phyloP scores from a whole-genome alignment of 768 basidiomycete genomes.

The Gymnopilus junonius region DNA sequence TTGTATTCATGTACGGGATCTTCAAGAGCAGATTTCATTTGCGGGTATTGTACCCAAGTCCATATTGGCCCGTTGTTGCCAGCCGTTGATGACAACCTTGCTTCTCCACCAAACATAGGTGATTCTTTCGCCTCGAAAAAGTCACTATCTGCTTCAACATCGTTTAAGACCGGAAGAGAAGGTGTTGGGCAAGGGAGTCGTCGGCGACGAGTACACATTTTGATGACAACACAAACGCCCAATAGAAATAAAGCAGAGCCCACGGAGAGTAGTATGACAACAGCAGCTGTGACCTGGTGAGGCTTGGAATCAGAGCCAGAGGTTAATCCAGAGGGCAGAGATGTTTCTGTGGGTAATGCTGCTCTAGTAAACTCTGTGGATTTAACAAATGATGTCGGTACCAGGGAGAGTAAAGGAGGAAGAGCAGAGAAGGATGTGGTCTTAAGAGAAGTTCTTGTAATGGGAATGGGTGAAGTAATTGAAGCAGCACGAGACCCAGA shows the following conservation, averaged over 20 bases:
- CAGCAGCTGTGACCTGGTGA: conserved; percentile 48
- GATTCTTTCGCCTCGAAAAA: conserved; percentile 58
- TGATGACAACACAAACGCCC: conserved; percentile 50
- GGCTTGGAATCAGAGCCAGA: conserved; percentile 16
- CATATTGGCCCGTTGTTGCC: conserved; percentile 50
- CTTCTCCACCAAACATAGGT: conserved; percentile 79
- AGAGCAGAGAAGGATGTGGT: conserved; percentile 28
- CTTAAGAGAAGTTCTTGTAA: conserved; percentile 11
- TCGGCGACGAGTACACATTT: conserved; percentile 51
- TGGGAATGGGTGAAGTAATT: conserved; percentile 10
- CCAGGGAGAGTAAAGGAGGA: conserved; percentile 25
- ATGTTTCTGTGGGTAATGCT: conserved; percentile 6
- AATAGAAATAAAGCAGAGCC: conserved; percentile 54
- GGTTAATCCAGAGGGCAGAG: conserved; percentile 8
- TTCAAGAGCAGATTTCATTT: conserved; percentile 31
- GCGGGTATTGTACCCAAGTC: conserved; percentile 61
- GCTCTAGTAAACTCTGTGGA: conserved; percentile 8
- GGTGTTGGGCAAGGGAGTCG: conserved; percentile 65
- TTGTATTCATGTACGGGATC: conserved; percentile 17
- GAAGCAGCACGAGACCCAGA: conserved; percentile 10
- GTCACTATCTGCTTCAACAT: conserved; percentile 52
- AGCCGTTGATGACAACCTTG: conserved; percentile 51
- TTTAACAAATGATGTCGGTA: conserved; percentile 16
- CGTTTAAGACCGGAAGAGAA: conserved; percentile 74
- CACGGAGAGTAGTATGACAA: conserved; percentile 58